Base-by-base conservation (phyloP, 75 land plant genomes). In the Chamaecyparis obtusa region DNA sequence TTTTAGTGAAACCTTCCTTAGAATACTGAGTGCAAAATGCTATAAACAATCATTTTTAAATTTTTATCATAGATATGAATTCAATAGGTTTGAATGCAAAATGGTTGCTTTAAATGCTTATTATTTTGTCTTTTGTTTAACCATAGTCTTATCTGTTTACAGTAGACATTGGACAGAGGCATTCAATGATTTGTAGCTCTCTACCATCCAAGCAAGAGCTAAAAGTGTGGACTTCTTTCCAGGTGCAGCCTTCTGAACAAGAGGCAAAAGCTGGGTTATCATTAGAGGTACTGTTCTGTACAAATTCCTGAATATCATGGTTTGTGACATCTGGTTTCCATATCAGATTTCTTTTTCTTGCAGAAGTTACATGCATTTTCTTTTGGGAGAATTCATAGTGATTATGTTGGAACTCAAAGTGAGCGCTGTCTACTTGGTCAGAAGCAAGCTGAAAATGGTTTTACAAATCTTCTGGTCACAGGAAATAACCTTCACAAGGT, bases 331-430 rank as follows among this genome's bases (percentile, higher is more conserved):
- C 82, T 79, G 43, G 3, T 79, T 79, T 79, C 41, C 19, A 41
- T 39, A 36, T 6, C 24, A 2, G 19, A 41, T 32, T 39, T 78
- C 6, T 79, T 7, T 41, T 39, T 13, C 16, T 79, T 41, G 43
- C 82, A 79, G 82, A 79, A 41, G 82, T 41, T 79, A 79, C 82
- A 79, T 79, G 82, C 48, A 19, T 79, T 79, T 79, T 79, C 82
- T 79, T 79, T 79, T 41, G 82, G 82, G 9, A 24, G 82, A 17
- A 41, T 21, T 37, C 82, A 41, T 39, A 19, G 27, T 41, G 43
- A 19, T 1, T 19, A 79, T 39, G 3, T 8, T 41, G 37, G 9
- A 79, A 79, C 82, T 19, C 82, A 41, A 21, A 21, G 9, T 79
- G 27, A 79, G 82, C 21, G 41, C 82, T 79, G 2, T 39, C 17